Base-by-base conservation (phyloP, 2,329 filamentous ascomycete species). In the Didymellaceae sp. region DNA sequence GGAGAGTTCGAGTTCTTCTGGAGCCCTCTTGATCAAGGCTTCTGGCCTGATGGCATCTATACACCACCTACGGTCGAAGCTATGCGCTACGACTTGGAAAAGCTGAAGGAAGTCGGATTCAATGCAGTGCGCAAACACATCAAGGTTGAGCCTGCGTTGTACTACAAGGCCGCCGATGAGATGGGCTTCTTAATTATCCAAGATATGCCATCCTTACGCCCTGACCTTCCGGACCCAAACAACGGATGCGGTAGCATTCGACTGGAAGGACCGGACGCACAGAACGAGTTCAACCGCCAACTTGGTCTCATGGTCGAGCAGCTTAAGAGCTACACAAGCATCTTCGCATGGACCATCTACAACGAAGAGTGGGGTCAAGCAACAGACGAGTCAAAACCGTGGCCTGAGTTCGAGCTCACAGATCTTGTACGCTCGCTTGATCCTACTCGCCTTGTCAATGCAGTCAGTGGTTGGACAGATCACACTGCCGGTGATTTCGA, bases 61-160 rank as follows among this genome's bases (percentile, higher is more conserved):
- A 80, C 80, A 0, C 80, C 87, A 0, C 87, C 87, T 0, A 88
- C 78, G 7, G 74, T 78, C 3, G 85, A 89, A 55, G 87, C 86
- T 0, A 86, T 90, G 84, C 74, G 83, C 0, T 88, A 80, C 45
- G 87, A 90, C 59, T 63, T 90, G 10, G 64, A 86, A 51, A 71
- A 83, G 4, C 69, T 89, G 47, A 90, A 90, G 72, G 73, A 75
- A 1, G 75, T 89, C 1, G 86, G 86, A 0, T 86, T 87, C 69
- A 90, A 90, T 67, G 86, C 85, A 78, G 65, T 89, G 8, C 82
- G 87, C 26, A 90, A 90, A 65, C 87, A 90, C 60, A 86, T 88
- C 74, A 89, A 89, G 70, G 77, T 88, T 6, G 86, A 88, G 59
- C 78, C 83, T 0, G 84, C 85, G 10, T 68, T 89, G 6, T 90